Evolutionary conservation across 192 early-diverging fungal species (phyloP), one percentile per base, ranked within the genome.

Genomic region (Anaeromyces robustus): DNA sequence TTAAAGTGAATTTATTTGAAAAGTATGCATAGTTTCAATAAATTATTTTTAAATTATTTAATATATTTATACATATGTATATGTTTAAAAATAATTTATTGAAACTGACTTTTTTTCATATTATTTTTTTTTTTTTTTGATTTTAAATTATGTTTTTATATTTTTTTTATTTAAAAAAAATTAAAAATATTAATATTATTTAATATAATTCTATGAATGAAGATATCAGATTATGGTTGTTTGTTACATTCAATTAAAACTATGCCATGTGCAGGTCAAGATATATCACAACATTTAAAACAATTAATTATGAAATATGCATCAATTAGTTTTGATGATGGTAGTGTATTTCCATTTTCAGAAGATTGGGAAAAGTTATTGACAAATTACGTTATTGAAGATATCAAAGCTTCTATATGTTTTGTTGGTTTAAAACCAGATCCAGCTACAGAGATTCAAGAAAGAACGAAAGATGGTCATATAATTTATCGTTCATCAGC

Each of bases 221-320:
- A 94, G 89, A 90, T 95, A 12, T 95, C 90, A 82, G 86, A 90
- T 5, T 90, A 90, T 2, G 84, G 93, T 11, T 90, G 93, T 17
- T 81, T 95, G 78, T 86, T 89, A n/a, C 89, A 89, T 28, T 89
- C 89, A 81, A 89, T 91, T 34, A 80, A 85, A 13, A 89, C 91
- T 14, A 86, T 92, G 30, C 92, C 92, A 13, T 85, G 92, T 28
- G 93, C 93, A 17, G 92, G 93, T 4, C 80, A 86, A 77, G 85
- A 91, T 29, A 81, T 95, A 13, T 90, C 87, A 34, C n/a, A 82
- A 26, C 86, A 91, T 30, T 81, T 95, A 29, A 84, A 88, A 39
- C 77, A 85, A n/a, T 87, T 95, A 2, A 79, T 95, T 39, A 80
- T 87, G n/a, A 85, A 89, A n/a, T 86, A 92, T 77, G 89, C 85